phyloP scores from a whole-genome alignment of 139 green algal species.

The Closterium sp. region DNA sequence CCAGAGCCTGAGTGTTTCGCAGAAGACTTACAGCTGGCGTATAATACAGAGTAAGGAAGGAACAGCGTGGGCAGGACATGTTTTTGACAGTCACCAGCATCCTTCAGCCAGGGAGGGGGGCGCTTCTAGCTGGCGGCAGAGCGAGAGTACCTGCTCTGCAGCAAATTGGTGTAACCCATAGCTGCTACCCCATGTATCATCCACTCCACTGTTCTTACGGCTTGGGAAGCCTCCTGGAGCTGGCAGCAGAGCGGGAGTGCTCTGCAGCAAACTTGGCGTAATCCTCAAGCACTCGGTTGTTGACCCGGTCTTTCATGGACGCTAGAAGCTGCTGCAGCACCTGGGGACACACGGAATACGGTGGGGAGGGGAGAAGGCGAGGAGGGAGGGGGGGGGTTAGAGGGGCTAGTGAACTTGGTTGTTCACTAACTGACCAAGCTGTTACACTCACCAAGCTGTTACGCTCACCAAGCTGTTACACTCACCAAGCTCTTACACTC shows the following conservation, averaged over 20 bases:
- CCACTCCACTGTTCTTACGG: no score
- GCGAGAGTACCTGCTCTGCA: no score
- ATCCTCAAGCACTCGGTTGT: background rate
- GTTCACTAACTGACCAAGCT: background rate
- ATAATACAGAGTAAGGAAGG: no score
- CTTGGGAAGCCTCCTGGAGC: background rate
- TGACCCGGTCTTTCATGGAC: background rate
- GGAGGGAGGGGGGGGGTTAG: background rate
- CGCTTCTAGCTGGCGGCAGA: no score
- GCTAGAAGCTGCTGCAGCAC: background rate
- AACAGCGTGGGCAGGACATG: no score
- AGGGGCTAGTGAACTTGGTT: no score
- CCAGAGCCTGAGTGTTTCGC: no score
- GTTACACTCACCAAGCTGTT: background rate
- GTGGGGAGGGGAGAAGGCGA: background rate
- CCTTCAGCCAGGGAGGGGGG: no score
- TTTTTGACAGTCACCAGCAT: no score
- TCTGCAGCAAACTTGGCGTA: background rate
- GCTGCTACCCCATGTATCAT: no score
- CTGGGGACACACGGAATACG: background rate
- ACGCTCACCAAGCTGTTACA: background rate
- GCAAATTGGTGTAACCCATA: no score
- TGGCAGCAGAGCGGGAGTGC: background rate
- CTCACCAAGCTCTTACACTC: background rate
- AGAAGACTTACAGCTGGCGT: no score